Evolutionary conservation across 768 basidiomycete genomes (phyloP).

Genomic region (Mycena metata): DNA sequence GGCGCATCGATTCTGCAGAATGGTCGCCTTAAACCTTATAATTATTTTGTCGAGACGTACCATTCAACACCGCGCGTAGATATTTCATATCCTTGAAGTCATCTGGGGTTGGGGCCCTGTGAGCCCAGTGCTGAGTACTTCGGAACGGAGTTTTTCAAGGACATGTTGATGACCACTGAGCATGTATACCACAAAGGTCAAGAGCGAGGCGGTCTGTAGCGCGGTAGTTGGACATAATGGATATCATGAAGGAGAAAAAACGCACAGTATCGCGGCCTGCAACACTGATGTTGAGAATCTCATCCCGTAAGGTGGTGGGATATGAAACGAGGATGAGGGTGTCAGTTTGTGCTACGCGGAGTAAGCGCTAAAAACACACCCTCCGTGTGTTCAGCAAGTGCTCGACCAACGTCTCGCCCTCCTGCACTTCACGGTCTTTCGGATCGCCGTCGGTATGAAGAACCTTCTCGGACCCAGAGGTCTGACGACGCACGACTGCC

Average conservation of each 20-base stretch:
- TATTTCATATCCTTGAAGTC: constrained; percentile 72
- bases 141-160: constrained; percentile 60
- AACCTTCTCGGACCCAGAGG: constrained; percentile 16
- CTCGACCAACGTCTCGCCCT: constrained; percentile 58
- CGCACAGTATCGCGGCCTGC: constrained; percentile 62
- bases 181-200: constrained; percentile 69
- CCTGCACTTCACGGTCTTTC: no score
- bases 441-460: constrained; percentile 29
- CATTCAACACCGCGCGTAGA: constrained; percentile 70
- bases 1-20: constrained; percentile 56
- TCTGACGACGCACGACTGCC: constrained; percentile 55
- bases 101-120: constrained; percentile 64
- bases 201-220: constrained; percentile 58
- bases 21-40: not conserved
- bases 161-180: constrained; percentile 66
- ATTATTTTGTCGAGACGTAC: constrained; percentile 34
- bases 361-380: constrained; percentile 47
- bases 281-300: constrained; percentile 59
- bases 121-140: constrained; percentile 64
- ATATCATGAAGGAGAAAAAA: not conserved
- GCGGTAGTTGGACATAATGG: not conserved
- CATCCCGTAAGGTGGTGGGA: constrained; percentile 57
- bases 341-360: not conserved
- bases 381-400: constrained; percentile 66
- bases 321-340: constrained; percentile 44